Conservation (phyloP, 2,329 filamentous ascomycete genomes). For the Emmonsia crescens region DNA sequence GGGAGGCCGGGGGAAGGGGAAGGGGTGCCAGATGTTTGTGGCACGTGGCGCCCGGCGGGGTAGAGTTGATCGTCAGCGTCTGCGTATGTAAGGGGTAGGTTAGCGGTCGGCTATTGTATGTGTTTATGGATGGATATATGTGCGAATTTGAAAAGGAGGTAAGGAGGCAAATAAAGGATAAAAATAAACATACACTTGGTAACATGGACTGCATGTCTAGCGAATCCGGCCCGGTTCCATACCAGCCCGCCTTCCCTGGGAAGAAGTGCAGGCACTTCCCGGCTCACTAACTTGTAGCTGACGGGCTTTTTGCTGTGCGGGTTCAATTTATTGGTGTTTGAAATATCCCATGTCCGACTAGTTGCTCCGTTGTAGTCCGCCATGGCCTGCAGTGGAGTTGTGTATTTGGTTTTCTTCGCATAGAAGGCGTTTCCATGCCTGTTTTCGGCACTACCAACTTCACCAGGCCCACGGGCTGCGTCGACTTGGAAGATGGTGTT, state of each 20-base stretch:
- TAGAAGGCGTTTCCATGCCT: slow-evolving; percentile 85
- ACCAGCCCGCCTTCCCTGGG: slow-evolving; percentile 73
- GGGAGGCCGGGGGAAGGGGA: slow-evolving; percentile 63
- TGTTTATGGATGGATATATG: not conserved
- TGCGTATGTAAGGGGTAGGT: slow-evolving; percentile 22
- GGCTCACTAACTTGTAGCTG: slow-evolving; percentile 79
- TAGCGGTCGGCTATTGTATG: slow-evolving; percentile 2
- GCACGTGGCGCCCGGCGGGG: slow-evolving; percentile 76
- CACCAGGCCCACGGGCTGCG: slow-evolving; percentile 56
- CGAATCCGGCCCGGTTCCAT: slow-evolving; percentile 83
- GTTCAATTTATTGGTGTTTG: slow-evolving; percentile 73
- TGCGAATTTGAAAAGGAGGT: not conserved
- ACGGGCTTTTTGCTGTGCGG: slow-evolving; percentile 75
- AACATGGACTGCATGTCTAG: slow-evolving; percentile 75
- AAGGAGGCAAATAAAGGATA: slow-evolving; percentile 4
- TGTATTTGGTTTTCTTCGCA: slow-evolving; percentile 69
- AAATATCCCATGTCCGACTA: slow-evolving; percentile 80
- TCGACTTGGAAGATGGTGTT: slow-evolving; percentile 84
- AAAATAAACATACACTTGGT: slow-evolving; percentile 60
- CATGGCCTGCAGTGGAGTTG: slow-evolving; percentile 55
- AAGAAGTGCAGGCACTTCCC: slow-evolving; percentile 67
- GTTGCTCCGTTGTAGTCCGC: slow-evolving; percentile 75
- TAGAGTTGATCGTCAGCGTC: slow-evolving; percentile 73
- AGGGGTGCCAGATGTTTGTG: slow-evolving; percentile 73
- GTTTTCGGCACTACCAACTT: slow-evolving; percentile 72